Percentiles rank a stretch among this genome's conserved stretches.
Conservation (phyloP, 2,329 filamentous ascomycete species). For the Diplodia corticola region DNA sequence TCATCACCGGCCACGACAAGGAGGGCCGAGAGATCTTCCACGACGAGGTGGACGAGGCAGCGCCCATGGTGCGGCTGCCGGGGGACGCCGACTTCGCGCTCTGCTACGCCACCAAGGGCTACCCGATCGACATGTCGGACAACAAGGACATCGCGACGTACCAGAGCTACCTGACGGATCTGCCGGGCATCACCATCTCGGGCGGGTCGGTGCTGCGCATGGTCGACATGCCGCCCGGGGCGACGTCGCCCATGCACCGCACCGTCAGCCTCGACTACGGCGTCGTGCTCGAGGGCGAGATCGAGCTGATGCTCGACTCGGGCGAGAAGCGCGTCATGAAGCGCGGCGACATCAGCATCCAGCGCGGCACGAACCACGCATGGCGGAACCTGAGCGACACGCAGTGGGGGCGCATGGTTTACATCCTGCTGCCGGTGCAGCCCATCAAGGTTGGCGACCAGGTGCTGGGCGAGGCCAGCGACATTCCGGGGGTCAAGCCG, state of each 20-base stretch:
- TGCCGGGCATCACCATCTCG: constrained; percentile 53
- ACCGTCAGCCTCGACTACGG: constrained; percentile 45
- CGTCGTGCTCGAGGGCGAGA: constrained; percentile 41
- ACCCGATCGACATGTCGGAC: constrained; percentile 49
- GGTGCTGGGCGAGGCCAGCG: constrained; percentile 36
- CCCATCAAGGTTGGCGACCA: constrained; percentile 36
- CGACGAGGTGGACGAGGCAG: constrained; percentile 38
- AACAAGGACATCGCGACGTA: constrained; percentile 52
- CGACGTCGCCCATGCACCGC: constrained; percentile 43
- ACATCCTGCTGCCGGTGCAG: constrained; percentile 38
- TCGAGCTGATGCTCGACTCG: constrained; percentile 41
- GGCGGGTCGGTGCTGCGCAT: constrained; percentile 50
- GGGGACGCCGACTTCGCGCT: constrained; percentile 52
- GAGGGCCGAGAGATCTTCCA: constrained; percentile 41
- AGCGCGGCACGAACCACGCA: constrained; percentile 22
- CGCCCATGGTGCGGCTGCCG: constrained; percentile 39
- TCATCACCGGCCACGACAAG: constrained; percentile 40
- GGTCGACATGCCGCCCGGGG: constrained; percentile 40
- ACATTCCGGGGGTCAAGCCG: constrained; percentile 39
- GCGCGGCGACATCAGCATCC: constrained; percentile 21
- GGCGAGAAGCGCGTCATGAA: constrained; percentile 35
- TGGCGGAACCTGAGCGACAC: constrained; percentile 24
- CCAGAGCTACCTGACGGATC: constrained; percentile 43
- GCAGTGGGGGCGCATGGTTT: constrained; percentile 41
- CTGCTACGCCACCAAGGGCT: constrained; percentile 51